A percentile compares a stretch with the other conserved stretches of the same genome.
phyloP scores from a whole-genome alignment of 2,329 filamentous ascomycete species.

The Pseudocercospora macadamiae region DNA sequence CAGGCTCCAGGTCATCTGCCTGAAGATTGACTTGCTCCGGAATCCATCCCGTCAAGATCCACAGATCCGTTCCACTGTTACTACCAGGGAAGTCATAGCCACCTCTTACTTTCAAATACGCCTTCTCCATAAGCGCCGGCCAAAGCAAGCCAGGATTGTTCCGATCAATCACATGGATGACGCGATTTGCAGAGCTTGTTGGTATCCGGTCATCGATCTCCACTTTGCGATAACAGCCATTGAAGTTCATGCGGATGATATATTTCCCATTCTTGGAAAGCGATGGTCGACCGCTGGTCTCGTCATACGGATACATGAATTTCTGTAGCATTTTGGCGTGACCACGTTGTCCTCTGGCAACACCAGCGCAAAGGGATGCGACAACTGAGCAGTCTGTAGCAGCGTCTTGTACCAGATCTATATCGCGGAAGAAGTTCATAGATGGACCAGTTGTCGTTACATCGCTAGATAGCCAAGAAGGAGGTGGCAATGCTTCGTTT shows the following conservation, averaged over 20 bases:
- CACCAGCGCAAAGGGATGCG: constrained; percentile 84
- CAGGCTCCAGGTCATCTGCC: constrained; percentile 75
- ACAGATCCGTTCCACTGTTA: constrained; percentile 93
- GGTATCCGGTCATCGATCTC: constrained; percentile 88
- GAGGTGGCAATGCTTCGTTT: constrained; percentile 62
- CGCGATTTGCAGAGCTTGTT: constrained; percentile 70
- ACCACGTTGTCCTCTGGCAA: constrained; percentile 69
- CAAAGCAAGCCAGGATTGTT: constrained; percentile 80
- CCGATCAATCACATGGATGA: constrained; percentile 85
- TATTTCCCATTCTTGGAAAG: constrained; percentile 85
- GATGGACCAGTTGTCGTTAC: constrained; percentile 45
- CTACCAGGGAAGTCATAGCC: constrained; percentile 98
- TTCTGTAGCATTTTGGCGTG: constrained; percentile 72
- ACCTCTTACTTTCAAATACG: constrained; percentile 91
- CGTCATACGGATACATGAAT: constrained; percentile 76
- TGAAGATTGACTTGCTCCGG: constrained; percentile 94
- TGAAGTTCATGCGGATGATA: constrained; percentile 90
- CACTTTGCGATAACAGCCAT: constrained; percentile 86
- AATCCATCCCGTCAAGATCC: constrained; percentile 93
- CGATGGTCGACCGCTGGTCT: constrained; percentile 58
- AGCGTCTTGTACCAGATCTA: constrained; percentile 91
- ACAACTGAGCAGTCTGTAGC: constrained; percentile 97
- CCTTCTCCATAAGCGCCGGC: constrained; percentile 93
- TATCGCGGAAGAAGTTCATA: constrained; percentile 61
- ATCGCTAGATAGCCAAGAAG: constrained; percentile 41